Evolutionary conservation across 2,329 filamentous ascomycete species (phyloP).

Genomic region (Xylaria multiplex): DNA sequence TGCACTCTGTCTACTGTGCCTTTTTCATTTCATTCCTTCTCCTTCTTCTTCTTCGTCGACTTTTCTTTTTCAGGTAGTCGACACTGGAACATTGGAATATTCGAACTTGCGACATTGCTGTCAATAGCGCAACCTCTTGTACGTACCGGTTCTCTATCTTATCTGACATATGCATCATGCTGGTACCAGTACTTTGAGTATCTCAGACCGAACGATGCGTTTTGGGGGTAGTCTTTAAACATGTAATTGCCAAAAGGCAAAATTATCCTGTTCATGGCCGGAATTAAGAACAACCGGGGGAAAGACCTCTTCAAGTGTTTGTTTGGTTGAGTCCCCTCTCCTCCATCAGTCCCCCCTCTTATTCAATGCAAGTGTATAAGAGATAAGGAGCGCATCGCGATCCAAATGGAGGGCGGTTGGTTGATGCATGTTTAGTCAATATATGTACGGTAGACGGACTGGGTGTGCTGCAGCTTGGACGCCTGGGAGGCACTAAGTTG

Average conservation of each 20-base stretch:
- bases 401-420: constrained; percentile 20
- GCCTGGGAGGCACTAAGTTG: constrained; percentile 31
- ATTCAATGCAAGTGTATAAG: constrained; percentile 28
- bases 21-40: not conserved
- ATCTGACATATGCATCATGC: constrained; percentile 1
- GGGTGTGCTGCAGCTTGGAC: constrained; percentile 29
- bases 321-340: constrained; percentile 9
- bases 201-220: constrained; percentile 6
- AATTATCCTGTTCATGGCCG: constrained; percentile 10
- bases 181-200: constrained; percentile 12
- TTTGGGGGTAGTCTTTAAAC: not conserved
- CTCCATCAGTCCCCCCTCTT: constrained; percentile 3
- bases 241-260: constrained; percentile 13
- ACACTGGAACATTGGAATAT: not conserved
- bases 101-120: not conserved
- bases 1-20: constrained; percentile 16
- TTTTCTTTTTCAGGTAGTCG: constrained; percentile 14
- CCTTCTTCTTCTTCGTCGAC: not conserved
- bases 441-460: constrained; percentile 20
- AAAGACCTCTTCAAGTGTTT: constrained; percentile 8
- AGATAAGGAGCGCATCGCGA: constrained; percentile 32
- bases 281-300: constrained; percentile 15
- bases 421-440: constrained; percentile 13
- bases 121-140: constrained; percentile 16
- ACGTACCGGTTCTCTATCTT: constrained; percentile 15